These are phyloP conservation scores for Saccharum spontaneum DNA, from an alignment of 176 grass and related monocot species.

Conservation along the genomic window DNA sequence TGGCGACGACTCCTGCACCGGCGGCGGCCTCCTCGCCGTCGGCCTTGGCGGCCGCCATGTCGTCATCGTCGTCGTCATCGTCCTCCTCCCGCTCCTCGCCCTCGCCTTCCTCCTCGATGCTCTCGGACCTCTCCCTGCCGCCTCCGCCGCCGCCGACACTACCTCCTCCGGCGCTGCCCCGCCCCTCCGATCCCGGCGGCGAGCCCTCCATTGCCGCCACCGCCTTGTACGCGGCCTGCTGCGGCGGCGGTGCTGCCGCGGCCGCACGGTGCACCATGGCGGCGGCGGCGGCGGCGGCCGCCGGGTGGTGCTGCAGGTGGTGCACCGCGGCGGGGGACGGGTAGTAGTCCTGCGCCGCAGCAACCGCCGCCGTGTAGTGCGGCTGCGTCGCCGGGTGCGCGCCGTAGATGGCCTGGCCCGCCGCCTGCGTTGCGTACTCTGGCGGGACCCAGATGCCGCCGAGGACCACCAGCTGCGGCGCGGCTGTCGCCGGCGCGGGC, in stretches of 20 bases:
- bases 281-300: neutral
- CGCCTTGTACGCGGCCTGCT: slow-evolving; percentile 30
- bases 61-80: slow-evolving; percentile 56
- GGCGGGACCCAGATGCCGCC: slow-evolving; percentile 91
- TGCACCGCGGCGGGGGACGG: slow-evolving; percentile 45
- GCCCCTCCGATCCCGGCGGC: slow-evolving; percentile 56
- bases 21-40: slow-evolving; percentile 14
- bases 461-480: slow-evolving; percentile 80
- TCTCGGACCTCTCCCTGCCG: slow-evolving; percentile 74
- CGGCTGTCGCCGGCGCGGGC: slow-evolving; percentile 19
- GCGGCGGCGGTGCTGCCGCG: neutral
- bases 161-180: slow-evolving; percentile 37
- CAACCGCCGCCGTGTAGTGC: slow-evolving; percentile 60
- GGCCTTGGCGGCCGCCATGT: slow-evolving; percentile 22
- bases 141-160: slow-evolving; percentile 24
- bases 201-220: slow-evolving; percentile 37
- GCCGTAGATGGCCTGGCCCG: slow-evolving; percentile 57
- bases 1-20: neutral
- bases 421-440: slow-evolving; percentile 72
- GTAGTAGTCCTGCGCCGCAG: slow-evolving; percentile 69
- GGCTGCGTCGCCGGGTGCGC: slow-evolving; percentile 57
- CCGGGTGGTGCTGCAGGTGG: slow-evolving; percentile 56
- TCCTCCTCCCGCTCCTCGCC: slow-evolving; percentile 47
- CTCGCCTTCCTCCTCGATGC: slow-evolving; percentile 80
- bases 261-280: slow-evolving; percentile 35